Percentiles rank a stretch among this genome's conserved stretches.
These are phyloP conservation scores for Ogataea ganodermae DNA, from an alignment of 805 yeast genomes.

Conservation along the genomic window DNA sequence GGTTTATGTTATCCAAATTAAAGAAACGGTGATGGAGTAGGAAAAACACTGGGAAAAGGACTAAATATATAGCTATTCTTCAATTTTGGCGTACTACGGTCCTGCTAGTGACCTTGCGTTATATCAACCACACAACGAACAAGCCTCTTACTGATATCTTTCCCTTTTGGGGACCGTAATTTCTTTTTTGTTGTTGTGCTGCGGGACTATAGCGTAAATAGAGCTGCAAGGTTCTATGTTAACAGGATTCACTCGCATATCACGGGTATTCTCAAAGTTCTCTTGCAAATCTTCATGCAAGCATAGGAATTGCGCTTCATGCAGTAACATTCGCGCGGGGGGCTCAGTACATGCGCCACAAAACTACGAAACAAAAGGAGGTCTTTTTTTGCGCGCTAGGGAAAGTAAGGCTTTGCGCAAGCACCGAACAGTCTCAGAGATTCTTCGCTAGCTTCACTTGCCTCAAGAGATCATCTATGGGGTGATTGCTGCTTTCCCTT, in stretches of 20 bases:
- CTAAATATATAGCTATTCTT: constrained; percentile 4
- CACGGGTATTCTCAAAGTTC: constrained; percentile 5
- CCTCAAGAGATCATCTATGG: not conserved
- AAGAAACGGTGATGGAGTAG: not conserved
- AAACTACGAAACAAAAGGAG: not conserved
- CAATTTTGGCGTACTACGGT: constrained; percentile 4
- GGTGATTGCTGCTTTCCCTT: too few species aligned
- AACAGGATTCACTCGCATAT: constrained; percentile 15
- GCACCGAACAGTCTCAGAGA: not conserved
- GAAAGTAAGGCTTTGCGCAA: not conserved
- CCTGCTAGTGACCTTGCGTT: constrained; percentile 9
- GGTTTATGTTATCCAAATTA: not conserved
- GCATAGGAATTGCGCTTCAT: not conserved
- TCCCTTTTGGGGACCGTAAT: constrained; percentile 8
- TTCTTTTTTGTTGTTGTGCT: constrained; percentile 10
- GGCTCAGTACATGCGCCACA: constrained; percentile 9
- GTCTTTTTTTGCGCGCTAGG: not conserved
- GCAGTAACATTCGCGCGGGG: not conserved
- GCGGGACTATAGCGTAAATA: constrained; percentile 1
- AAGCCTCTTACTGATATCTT: constrained; percentile 4
- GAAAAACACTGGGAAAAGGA: constrained; percentile 2
- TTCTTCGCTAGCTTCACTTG: not conserved
- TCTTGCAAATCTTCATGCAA: constrained; percentile 11
- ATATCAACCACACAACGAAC: constrained; percentile 9
- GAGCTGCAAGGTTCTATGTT: not conserved